phyloP scores from a whole-genome alignment of 2,329 filamentous ascomycete species.

The Lasiodiplodia theobromae region DNA sequence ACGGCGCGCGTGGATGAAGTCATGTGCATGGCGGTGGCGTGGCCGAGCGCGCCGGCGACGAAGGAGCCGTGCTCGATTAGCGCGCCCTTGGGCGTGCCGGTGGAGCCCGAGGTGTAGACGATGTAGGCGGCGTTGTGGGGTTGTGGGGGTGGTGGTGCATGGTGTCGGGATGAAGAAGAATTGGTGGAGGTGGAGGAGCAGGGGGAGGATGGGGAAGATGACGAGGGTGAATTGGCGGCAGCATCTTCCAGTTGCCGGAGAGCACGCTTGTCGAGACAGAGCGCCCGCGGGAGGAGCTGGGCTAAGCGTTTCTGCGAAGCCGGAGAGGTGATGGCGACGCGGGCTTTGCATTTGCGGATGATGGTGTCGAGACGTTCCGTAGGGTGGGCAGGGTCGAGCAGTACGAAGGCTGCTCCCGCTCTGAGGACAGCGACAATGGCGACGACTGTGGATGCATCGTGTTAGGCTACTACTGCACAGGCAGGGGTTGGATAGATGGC shows the following conservation, averaged over 20 bases:
- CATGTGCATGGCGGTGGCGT: conserved; percentile 5
- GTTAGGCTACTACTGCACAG: not conserved
- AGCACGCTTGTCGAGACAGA: conserved; percentile 34
- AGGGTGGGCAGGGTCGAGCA: conserved; percentile 62
- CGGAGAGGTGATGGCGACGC: not conserved
- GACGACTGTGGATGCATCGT: conserved; percentile 64
- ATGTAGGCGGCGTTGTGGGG: conserved; percentile 70
- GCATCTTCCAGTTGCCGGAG: conserved; percentile 37
- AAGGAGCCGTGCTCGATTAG: conserved; percentile 67
- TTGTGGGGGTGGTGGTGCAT: conserved; percentile 36
- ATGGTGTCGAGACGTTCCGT: conserved; percentile 67
- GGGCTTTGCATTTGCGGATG: conserved; percentile 63
- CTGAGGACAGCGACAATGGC: conserved; percentile 78
- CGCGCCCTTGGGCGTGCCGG: conserved; percentile 80
- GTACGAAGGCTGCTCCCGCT: conserved; percentile 77
- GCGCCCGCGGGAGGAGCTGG: not conserved
- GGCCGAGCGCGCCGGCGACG: conserved; percentile 43
- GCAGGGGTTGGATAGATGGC: no score
- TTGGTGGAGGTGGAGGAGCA: conserved; percentile 7
- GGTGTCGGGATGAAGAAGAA: conserved; percentile 38
- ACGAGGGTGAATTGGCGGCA: conserved; percentile 30
- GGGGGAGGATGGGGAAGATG: conserved; percentile 39
- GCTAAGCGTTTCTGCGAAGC: not conserved
- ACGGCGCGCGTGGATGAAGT: conserved; percentile 43
- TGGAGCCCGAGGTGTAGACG: conserved; percentile 85